Percentiles rank a stretch among this genome's conserved stretches.
phyloP scores from a whole-genome alignment of 208 protist species.

The Wallacemonas rigidus region DNA sequence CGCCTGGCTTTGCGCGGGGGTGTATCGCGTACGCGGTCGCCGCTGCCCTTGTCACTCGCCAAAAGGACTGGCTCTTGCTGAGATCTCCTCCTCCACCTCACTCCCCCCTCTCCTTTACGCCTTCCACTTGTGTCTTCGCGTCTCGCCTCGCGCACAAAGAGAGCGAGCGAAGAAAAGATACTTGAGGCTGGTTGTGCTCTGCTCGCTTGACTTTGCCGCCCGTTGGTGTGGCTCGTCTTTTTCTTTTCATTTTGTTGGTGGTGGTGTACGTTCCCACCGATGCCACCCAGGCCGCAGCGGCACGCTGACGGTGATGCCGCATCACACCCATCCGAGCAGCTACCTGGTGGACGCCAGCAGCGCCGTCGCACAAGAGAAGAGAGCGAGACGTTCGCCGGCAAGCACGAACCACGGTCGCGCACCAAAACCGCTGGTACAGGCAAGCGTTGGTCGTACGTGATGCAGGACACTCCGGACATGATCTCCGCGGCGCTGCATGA shows the following conservation, averaged over 20 bases:
- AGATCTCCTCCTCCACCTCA: too few relatives aligned
- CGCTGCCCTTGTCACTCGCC: too few relatives aligned
- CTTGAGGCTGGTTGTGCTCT: too few relatives aligned
- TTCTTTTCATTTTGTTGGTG: neutral
- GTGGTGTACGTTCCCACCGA: slow-evolving; percentile 9
- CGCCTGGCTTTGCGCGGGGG: too few relatives aligned
- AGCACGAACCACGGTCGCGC: neutral
- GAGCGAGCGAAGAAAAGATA: too few relatives aligned
- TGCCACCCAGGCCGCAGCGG: slow-evolving; percentile 42
- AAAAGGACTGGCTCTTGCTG: too few relatives aligned
- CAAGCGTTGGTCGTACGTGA: slow-evolving; percentile 71
- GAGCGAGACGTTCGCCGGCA: neutral
- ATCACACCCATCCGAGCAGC: neutral
- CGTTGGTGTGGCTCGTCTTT: neutral
- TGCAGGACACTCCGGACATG: slow-evolving; percentile 67
- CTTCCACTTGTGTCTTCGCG: too few relatives aligned
- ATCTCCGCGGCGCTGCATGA: slow-evolving; percentile 47
- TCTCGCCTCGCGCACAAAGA: too few relatives aligned
- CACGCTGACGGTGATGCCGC: slow-evolving; percentile 15
- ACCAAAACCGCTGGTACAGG: neutral
- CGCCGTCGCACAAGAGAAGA: neutral
- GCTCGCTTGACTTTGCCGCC: too few relatives aligned
- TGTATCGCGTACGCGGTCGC: too few relatives aligned
- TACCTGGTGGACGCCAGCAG: slow-evolving; percentile 3
- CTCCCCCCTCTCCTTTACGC: too few relatives aligned